Evolutionary conservation across 1,284 basidiomycete genomes (phyloP).

Genomic region (Tilletia setariae): DNA sequence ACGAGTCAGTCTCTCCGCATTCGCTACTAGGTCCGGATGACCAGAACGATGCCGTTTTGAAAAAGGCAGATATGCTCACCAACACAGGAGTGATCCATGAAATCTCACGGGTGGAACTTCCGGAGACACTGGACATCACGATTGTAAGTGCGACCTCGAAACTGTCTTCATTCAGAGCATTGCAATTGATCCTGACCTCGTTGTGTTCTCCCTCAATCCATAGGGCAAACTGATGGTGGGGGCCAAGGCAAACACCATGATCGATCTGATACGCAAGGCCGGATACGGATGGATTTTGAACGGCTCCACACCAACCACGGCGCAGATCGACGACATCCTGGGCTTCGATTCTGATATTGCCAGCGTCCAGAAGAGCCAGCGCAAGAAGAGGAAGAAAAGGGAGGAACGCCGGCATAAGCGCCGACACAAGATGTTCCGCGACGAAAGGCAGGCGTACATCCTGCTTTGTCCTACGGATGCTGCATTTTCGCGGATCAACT

Average conservation of each 20-base stretch:
- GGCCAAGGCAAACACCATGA: conserved; percentile 75
- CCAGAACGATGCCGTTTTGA: conserved; percentile 33
- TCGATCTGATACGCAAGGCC: conserved; percentile 64
- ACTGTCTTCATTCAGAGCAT: not conserved
- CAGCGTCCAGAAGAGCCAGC: not conserved
- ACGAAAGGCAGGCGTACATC: conserved; percentile 25
- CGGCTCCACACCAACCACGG: conserved; percentile 60
- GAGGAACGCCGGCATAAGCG: conserved; percentile 19
- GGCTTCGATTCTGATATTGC: conserved; percentile 9
- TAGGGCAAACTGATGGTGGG: conserved; percentile 74
- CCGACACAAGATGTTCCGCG: conserved; percentile 17
- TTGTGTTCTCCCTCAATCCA: too few species aligned
- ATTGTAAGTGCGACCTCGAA: conserved; percentile 59
- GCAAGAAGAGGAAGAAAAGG: conserved; percentile 14
- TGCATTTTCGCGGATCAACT: conserved; percentile 83
- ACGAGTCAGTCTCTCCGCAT: too few species aligned
- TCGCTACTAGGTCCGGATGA: conserved; percentile 3
- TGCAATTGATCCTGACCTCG: not conserved
- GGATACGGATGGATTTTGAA: conserved; percentile 79
- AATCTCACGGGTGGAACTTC: conserved; percentile 77
- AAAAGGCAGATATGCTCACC: conserved; percentile 67
- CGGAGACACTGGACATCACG: conserved; percentile 78
- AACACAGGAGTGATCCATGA: conserved; percentile 88
- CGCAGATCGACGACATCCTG: conserved; percentile 21
- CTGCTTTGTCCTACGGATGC: conserved; percentile 85